Conservation (phyloP, 177 flowering plant species). For the Vitis hybrid region DNA sequence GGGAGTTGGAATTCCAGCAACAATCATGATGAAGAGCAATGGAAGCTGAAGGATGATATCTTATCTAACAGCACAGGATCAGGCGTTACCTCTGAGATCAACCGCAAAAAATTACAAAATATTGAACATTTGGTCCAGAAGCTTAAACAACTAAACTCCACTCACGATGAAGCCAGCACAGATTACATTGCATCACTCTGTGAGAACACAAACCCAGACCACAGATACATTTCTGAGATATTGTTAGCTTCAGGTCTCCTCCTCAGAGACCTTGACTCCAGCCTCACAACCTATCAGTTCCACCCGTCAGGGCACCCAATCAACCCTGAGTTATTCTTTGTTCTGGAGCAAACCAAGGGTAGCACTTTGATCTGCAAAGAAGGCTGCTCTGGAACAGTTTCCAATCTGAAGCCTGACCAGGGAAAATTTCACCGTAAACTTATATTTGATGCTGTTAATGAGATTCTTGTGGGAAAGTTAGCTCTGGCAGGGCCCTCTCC, state of each 20-base stretch:
- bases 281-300: conserved; percentile 43
- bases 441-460: conserved; percentile 62
- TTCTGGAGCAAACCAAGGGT: conserved; percentile 66
- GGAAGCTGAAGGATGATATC: conserved; percentile 20
- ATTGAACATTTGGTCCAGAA: conserved; percentile 60
- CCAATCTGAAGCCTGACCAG: conserved; percentile 13
- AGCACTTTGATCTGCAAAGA: conserved; percentile 25
- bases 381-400: conserved; percentile 17
- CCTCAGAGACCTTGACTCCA: conserved; percentile 57
- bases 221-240: conserved; percentile 70
- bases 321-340: conserved; percentile 64
- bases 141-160: conserved; percentile 60
- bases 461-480: conserved; percentile 43
- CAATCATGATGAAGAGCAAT: conserved; percentile 21
- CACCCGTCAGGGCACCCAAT: conserved; percentile 65
- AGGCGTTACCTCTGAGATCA: conserved; percentile 35
- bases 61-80: conserved; percentile 13
- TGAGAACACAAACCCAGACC: conserved; percentile 59
- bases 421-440: conserved; percentile 53
- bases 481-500: conserved; percentile 15
- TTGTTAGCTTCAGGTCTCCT: conserved; percentile 74
- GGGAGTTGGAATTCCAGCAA: conserved; percentile 10
- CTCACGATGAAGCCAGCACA: conserved; percentile 57
- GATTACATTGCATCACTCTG: conserved; percentile 72
- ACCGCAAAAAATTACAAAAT: conserved; percentile 51